Conservation (phyloP, 768 basidiomycete species). For the Trametes cinnabarina region DNA sequence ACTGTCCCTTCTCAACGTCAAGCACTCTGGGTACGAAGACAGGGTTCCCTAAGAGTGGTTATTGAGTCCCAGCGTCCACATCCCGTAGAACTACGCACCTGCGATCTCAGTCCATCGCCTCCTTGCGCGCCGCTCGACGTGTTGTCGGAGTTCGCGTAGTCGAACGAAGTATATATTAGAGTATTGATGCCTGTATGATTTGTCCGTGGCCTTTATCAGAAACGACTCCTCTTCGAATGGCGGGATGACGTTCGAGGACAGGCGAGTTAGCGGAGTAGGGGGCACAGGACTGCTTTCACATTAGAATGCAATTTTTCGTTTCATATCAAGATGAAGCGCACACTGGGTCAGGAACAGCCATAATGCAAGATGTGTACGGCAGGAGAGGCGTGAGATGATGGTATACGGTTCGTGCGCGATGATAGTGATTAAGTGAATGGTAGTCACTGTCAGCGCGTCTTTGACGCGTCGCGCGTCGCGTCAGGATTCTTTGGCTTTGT, state of each 20-base stretch:
- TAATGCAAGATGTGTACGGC: not conserved
- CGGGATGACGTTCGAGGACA: constrained; percentile 30
- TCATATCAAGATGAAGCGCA: not conserved
- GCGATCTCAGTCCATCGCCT: constrained; percentile 49
- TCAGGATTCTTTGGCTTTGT: constrained; percentile 12
- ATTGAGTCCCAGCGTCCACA: not conserved
- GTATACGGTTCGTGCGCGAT: too few species aligned
- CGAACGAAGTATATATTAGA: constrained; percentile 71
- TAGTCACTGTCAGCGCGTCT: too few species aligned
- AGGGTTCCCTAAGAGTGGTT: constrained; percentile 54
- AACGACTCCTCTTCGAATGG: constrained; percentile 37
- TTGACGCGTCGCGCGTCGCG: constrained; percentile 8
- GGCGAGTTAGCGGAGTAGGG: constrained; percentile 27
- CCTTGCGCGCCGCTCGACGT: constrained; percentile 48
- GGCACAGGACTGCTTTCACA: constrained; percentile 22
- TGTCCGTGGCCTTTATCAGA: constrained; percentile 41
- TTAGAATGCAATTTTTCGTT: not conserved
- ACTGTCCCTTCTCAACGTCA: constrained; percentile 78
- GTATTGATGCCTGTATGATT: constrained; percentile 66
- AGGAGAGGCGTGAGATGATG: not conserved
- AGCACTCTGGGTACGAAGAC: constrained; percentile 75
- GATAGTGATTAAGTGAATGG: too few species aligned
- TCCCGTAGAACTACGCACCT: constrained; percentile 29
- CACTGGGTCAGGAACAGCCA: constrained; percentile 15
- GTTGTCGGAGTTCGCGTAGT: constrained; percentile 46